Conservation (phyloP, 2,329 filamentous ascomycete genomes). For the Fusarium mundagurra region DNA sequence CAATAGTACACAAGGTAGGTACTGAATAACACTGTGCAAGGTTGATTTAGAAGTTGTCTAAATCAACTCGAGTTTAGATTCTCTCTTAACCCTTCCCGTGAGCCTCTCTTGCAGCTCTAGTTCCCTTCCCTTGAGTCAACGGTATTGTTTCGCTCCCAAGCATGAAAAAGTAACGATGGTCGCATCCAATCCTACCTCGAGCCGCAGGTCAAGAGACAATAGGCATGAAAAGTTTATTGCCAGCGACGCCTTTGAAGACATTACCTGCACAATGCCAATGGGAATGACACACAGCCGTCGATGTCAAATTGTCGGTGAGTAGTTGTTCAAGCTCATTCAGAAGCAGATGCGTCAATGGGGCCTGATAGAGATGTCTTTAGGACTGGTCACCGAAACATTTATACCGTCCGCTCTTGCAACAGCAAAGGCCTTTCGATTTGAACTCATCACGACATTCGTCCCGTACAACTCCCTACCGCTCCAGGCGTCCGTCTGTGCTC, state of each 20-base stretch:
- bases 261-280: constrained; percentile 22
- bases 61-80: constrained; percentile 6
- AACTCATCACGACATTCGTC: neutral
- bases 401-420: neutral
- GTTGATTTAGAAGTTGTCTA: neutral
- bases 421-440: constrained; percentile 1
- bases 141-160: constrained; percentile 9
- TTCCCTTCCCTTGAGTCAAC: constrained; percentile 12
- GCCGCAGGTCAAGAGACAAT: constrained; percentile 8
- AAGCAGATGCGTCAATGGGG: neutral
- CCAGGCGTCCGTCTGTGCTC: constrained; percentile 30
- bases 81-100: neutral
- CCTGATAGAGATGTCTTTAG: neutral
- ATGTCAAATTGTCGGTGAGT: constrained; percentile 24
- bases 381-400: constrained; percentile 2
- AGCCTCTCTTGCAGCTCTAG: neutral
- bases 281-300: constrained; percentile 21
- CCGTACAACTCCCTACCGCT: neutral
- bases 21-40: constrained; percentile 7
- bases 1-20: no score
- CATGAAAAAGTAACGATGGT: constrained; percentile 8
- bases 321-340: neutral
- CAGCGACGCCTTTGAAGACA: neutral
- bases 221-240: constrained; percentile 17
- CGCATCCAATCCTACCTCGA: constrained; percentile 8